Conservation (phyloP, 1,284 basidiomycete species). For the Psilocybe mexicana region DNA sequence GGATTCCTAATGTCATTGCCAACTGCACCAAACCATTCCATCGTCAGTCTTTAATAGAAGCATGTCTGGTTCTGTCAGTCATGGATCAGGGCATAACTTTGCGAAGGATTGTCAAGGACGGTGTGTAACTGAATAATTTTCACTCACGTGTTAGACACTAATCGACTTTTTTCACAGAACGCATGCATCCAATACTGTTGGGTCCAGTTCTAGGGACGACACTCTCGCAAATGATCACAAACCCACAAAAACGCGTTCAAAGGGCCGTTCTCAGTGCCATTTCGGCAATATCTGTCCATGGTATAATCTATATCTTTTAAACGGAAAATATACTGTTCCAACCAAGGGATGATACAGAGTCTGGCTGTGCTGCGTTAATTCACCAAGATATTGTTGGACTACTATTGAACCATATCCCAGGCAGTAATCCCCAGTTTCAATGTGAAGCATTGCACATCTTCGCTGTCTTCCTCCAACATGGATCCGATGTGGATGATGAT, state of each 20-base stretch:
- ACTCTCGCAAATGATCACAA: constrained; percentile 9
- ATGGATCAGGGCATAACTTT: constrained; percentile 12
- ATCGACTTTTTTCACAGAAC: neutral
- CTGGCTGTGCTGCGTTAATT: constrained; percentile 7
- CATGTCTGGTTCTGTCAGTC: constrained; percentile 8
- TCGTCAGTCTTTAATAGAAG: constrained; percentile 8
- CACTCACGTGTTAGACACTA: too few species aligned
- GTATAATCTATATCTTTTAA: neutral
- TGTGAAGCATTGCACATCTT: constrained; percentile 8
- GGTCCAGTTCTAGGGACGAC: constrained; percentile 6
- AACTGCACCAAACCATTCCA: constrained; percentile 15
- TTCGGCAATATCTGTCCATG: constrained; percentile 1
- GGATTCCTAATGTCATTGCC: constrained; percentile 4
- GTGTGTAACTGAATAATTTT: neutral
- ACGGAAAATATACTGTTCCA: neutral
- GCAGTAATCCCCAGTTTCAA: constrained; percentile 14
- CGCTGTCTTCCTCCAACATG: constrained; percentile 4
- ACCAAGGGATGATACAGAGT: neutral
- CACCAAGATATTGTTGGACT: constrained; percentile 8
- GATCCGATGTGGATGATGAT: neutral
- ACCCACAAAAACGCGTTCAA: constrained; percentile 14
- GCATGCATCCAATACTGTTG: constrained; percentile 8
- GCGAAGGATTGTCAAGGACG: neutral
- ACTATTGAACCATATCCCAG: constrained; percentile 12
- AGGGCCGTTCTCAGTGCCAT: constrained; percentile 10